Percentiles rank a stretch among this genome's conserved stretches.
These are phyloP conservation scores for Dianthus caryophyllus DNA, from an alignment of 148 eudicot species.

Conservation along the genomic window DNA sequence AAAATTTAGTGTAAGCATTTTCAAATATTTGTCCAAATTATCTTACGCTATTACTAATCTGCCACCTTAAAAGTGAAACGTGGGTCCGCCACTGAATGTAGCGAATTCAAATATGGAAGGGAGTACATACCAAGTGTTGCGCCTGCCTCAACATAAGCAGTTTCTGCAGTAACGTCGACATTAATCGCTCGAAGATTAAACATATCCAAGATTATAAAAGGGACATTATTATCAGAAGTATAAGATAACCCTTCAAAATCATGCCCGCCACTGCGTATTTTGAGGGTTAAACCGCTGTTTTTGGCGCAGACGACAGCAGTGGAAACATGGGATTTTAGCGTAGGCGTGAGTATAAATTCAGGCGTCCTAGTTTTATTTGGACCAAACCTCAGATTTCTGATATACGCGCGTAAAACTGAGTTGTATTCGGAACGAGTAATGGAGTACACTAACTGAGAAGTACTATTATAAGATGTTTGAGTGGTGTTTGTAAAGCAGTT, in stretches of 20 bases:
- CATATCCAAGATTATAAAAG: conserved; percentile 40
- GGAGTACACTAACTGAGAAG: conserved; percentile 7
- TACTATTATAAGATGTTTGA: not conserved
- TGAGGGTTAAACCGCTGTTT: conserved; percentile 19
- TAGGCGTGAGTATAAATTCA: conserved; percentile 23
- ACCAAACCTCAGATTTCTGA: conserved; percentile 19
- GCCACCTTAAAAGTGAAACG: too few relatives aligned
- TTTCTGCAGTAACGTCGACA: conserved; percentile 19
- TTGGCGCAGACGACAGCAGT: conserved; percentile 27
- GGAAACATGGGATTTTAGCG: conserved; percentile 27
- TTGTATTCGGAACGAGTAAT: conserved; percentile 10
- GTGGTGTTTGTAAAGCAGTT: conserved; percentile 12
- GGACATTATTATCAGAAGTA: conserved; percentile 22
- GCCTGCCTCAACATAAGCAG: conserved; percentile 42
- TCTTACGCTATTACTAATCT: too few relatives aligned
- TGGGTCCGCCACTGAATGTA: too few relatives aligned
- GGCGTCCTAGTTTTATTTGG: conserved; percentile 22
- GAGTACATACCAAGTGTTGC: conserved; percentile 45
- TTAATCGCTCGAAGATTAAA: conserved; percentile 23
- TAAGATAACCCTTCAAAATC: conserved; percentile 48
- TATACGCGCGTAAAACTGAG: conserved; percentile 21
- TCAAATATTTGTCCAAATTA: too few relatives aligned
- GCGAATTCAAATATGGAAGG: too few relatives aligned
- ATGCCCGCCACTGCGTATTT: conserved; percentile 45
- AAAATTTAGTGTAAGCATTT: too few relatives aligned